Evolutionary conservation across 306 rosid genomes (phyloP).

Genomic region (Malus orientalis): DNA sequence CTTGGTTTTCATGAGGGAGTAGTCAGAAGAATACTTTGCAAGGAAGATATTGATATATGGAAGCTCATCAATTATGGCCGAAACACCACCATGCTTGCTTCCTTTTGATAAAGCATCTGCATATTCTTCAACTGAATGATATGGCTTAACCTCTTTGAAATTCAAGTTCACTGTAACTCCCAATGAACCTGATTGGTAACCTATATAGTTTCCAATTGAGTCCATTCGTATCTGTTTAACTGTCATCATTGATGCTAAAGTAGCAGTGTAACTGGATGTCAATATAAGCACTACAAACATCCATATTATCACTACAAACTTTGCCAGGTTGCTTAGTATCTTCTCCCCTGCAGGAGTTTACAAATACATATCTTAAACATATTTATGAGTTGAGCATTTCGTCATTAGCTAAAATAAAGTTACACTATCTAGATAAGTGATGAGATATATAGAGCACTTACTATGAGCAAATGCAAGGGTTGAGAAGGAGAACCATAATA

Average conservation of each 20-base stretch:
- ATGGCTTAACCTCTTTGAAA: neutral
- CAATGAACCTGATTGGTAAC: neutral
- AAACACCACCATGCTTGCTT: conserved; percentile 2
- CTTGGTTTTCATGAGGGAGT: neutral
- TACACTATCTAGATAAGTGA: neutral
- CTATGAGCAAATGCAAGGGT: neutral
- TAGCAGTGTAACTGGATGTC: neutral
- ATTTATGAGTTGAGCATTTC: neutral
- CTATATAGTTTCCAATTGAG: neutral
- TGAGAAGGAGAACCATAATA: conserved; percentile 1
- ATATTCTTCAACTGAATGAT: neutral
- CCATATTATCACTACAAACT: neutral
- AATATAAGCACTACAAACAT: neutral
- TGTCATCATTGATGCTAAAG: neutral
- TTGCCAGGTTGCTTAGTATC: neutral
- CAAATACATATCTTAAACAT: neutral
- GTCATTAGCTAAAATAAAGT: too few species aligned
- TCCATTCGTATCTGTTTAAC: neutral
- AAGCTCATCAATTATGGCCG: conserved; percentile 5
- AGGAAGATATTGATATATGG: conserved; percentile 13
- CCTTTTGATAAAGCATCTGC: conserved; percentile 10
- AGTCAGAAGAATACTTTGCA: neutral
- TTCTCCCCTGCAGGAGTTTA: neutral
- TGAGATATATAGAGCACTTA: neutral
- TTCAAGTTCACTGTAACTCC: neutral